Evolutionary conservation across 768 basidiomycete species (phyloP), one percentile per base, ranked within the genome.

Genomic region (Rhizopogon rudus): DNA sequence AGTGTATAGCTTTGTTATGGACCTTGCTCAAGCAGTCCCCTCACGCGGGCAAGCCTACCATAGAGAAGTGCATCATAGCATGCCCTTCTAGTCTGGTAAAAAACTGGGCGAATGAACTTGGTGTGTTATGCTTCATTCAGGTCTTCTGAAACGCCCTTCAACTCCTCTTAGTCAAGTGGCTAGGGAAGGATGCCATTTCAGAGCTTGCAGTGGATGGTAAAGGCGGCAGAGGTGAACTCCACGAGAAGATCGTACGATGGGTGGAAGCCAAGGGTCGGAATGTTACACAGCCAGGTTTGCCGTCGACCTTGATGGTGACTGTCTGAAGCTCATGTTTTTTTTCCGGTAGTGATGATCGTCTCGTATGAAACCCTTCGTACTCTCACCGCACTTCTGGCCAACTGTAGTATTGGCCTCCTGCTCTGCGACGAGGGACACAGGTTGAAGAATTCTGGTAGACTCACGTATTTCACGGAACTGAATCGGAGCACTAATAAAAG

Each of bases 21-120:
- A 98, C 96, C 0, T 71, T 98, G 12, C 73, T 98, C 49, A 97
- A 93, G 70, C 97, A 99, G 65, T 98, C 97, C 0, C 93, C 97
- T 0, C 83, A 86, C 51, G 76, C 94, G 0, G 84, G 88, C 29
- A 97, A 88, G 70, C 79, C 87, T 2, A 86, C 91, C 0, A 94
- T 98, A 59, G 96, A 98, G 66, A 99, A 98, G 71, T 94, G 90
- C 57, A 94, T 99, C 67, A 97, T 99, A 62, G 95, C 86, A 1
- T 99, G 97, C 69, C 97, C 97, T 0, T 91, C 93, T 8, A 96
- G 92, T 77, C 74, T 99, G 57, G 97, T 99, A 31, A 91, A 91
- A 67, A 98, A 98, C 63, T 99, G 97, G 97, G 96, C 93, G 0
- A 98, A 98, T 67, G 97, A 99, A 72, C 77, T 98, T 29, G 83